Conservation (phyloP, 345 rosid genomes). For the Dimocarpus longan region DNA sequence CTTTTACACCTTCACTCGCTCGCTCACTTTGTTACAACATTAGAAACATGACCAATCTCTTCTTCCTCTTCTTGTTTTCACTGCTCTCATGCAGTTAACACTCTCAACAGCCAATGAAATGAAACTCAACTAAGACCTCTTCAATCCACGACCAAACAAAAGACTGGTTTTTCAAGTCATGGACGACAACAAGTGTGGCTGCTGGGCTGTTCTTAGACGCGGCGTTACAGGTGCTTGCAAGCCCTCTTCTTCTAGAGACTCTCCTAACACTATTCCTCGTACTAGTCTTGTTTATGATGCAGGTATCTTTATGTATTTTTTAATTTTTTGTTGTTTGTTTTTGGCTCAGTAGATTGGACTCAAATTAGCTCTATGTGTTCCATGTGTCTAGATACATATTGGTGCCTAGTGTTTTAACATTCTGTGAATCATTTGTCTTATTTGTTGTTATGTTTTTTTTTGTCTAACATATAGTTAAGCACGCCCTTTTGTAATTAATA, state of each 20-base stretch:
- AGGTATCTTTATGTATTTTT: constrained; percentile 30
- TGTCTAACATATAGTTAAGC: neutral
- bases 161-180: constrained; percentile 15
- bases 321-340: neutral
- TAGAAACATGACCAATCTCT: constrained; percentile 33
- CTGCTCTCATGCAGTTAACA: constrained; percentile 25
- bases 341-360: neutral
- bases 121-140: neutral
- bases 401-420: constrained; percentile 8
- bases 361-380: neutral
- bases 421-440: neutral
- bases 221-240: constrained; percentile 52
- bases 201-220: constrained; percentile 64
- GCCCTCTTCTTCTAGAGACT: constrained; percentile 55
- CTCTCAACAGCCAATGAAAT: constrained; percentile 21
- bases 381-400: neutral
- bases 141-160: neutral
- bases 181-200: constrained; percentile 56
- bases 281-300: constrained; percentile 83
- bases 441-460: neutral
- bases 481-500: neutral
- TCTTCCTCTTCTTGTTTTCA: constrained; percentile 16
- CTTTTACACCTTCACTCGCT: neutral
- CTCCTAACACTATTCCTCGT: constrained; percentile 66
- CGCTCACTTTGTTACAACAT: neutral